Evolutionary conservation across 2,329 filamentous ascomycete species (phyloP).

Genomic region (Neonectria hederae): DNA sequence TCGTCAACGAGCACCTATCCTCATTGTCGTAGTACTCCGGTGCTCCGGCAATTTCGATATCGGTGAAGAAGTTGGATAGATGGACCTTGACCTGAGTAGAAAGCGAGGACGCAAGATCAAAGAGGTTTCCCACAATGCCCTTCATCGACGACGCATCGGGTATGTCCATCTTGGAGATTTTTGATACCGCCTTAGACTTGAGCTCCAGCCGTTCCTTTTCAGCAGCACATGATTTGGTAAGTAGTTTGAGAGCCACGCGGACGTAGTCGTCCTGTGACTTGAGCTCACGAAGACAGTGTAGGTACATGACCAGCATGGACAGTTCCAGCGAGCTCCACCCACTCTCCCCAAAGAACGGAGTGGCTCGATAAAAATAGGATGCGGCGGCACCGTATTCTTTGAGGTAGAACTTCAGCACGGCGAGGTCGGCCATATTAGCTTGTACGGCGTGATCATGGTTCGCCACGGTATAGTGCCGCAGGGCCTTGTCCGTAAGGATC

Average conservation of each 20-base stretch:
- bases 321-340: slow-evolving; percentile 84
- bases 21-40: slow-evolving; percentile 74
- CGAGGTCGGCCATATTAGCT: slow-evolving; percentile 83
- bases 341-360: slow-evolving; percentile 79
- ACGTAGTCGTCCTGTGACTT: slow-evolving; percentile 82
- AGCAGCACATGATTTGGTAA: slow-evolving; percentile 71
- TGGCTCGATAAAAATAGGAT: slow-evolving; percentile 79
- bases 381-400: slow-evolving; percentile 79
- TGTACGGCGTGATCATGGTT: slow-evolving; percentile 81
- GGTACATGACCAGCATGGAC: slow-evolving; percentile 86
- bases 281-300: slow-evolving; percentile 81
- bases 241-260: slow-evolving; percentile 75
- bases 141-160: slow-evolving; percentile 53
- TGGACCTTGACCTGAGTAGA: slow-evolving; percentile 71
- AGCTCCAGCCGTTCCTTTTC: slow-evolving; percentile 60
- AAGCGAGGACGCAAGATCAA: slow-evolving; percentile 56
- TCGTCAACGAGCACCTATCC: slow-evolving; percentile 77
- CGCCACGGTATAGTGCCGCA: slow-evolving; percentile 84
- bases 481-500: slow-evolving; percentile 82
- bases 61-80: slow-evolving; percentile 77
- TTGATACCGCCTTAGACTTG: slow-evolving; percentile 41
- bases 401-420: slow-evolving; percentile 81
- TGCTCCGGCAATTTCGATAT: slow-evolving; percentile 72
- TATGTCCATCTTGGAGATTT: slow-evolving; percentile 24
- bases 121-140: slow-evolving; percentile 59